Evolutionary conservation across 306 rosid genomes (phyloP), one percentile per base, ranked within the genome.

Genomic region (Clitoria ternatea): DNA sequence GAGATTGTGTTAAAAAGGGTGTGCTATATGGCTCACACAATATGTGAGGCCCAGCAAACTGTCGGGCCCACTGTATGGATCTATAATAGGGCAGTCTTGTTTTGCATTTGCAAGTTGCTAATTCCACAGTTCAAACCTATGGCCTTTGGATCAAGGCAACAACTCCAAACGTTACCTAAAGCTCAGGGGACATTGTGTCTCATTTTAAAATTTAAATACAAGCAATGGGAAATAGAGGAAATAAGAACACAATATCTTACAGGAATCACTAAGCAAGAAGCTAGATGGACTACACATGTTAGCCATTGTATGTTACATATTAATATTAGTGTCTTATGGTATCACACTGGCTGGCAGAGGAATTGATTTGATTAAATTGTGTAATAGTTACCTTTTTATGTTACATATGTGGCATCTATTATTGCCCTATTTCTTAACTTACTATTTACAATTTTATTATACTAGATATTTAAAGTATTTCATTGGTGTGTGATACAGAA

Each of bases 401-500:
- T 57, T 74, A 42, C 49, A 4, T 61, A 19, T 71, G 60, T 75
- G 39, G 39, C 17, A 29, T 70, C 52, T 30, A 45, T 32, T 40
- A 24, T 11, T 50, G 32, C 66, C 36, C 20, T 64, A 65, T 70
- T 29, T 73, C 29, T 43, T 11, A 44, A 12, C 19, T 70, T 64
- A 22, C 24, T 27, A 22, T 32, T 27, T 55, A 18, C 24, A 18
- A 27, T 70, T 71, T 35, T 44, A 10, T 20, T 17, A 48, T 74
- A 35, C 2, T 19, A 40, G 27, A 29, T 33, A 7, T 55, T 73
- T 80, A 73, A 77, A 79, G 47, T 42, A 32, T 69, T 65, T 26
- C 30, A 76, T 78, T 80, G 50, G 45, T 65, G 42, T 54, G 45
- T 77, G 73, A 43, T 79, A 69, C 97, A 95, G 99, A 91, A 91